phyloP scores from a whole-genome alignment of 116 monocot genomes.

The Posidonia oceanica region DNA sequence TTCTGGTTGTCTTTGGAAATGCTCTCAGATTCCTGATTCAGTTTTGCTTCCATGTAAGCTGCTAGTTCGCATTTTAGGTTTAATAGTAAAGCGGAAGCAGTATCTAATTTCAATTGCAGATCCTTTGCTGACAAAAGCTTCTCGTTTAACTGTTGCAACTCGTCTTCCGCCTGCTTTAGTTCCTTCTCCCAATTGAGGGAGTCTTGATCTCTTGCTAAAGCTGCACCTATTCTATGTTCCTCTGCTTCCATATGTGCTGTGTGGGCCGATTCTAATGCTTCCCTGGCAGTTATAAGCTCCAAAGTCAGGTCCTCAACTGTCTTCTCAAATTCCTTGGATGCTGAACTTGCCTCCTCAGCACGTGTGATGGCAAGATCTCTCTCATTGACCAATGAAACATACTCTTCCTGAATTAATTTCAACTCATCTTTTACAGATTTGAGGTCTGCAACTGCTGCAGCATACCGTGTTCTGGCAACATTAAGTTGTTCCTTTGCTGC shows the following conservation, averaged over 20 bases:
- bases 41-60: constrained; percentile 38
- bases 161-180: constrained; percentile 59
- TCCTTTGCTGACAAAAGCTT: constrained; percentile 33
- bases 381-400: constrained; percentile 29
- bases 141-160: constrained; percentile 31
- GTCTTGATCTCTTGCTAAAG: constrained; percentile 66
- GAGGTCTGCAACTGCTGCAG: constrained; percentile 38
- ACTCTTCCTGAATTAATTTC: constrained; percentile 26
- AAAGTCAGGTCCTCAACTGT: constrained; percentile 52
- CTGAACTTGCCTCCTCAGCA: constrained; percentile 36
- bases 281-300: constrained; percentile 51
- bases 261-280: constrained; percentile 47
- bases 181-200: constrained; percentile 54
- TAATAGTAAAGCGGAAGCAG: constrained; percentile 31
- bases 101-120: constrained; percentile 49
- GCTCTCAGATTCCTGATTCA: constrained; percentile 24
- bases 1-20: background rate
- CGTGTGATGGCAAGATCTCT: constrained; percentile 24
- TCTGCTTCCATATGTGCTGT: constrained; percentile 66
- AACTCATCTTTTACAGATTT: constrained; percentile 43
- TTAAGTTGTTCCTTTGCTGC: constrained; percentile 58
- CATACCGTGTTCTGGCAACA: constrained; percentile 46
- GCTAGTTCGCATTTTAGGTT: constrained; percentile 39
- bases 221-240: constrained; percentile 49
- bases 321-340: constrained; percentile 56